Base-by-base conservation (phyloP, 2,329 filamentous ascomycete genomes). In the Fusarium brachygibbosum region DNA sequence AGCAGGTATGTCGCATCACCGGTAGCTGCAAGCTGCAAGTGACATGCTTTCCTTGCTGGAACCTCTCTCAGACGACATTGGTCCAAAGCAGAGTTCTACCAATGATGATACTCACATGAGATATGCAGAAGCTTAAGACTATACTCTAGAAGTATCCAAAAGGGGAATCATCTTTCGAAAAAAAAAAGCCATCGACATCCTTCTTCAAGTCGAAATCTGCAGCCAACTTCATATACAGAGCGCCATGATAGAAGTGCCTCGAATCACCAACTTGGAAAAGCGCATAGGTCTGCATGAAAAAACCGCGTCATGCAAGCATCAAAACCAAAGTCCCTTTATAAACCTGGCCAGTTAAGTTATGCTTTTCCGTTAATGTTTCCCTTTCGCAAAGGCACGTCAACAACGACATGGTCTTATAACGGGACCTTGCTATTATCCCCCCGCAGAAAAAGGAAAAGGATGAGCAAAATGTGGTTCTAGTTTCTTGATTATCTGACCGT, bases 261-360 rank as follows among this genome's bases (percentile, higher is more conserved):
- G 32, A 21, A 45, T 34, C 41, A 38, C 21, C n/a, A 21, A n/a
- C 46, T 17, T 44, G 11, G 21, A 51, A 51, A 23, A 17, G 62
- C 17, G 31, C 52, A 41, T 63, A 23, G 29, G 49, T 17, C 56
- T 50, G 59, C 29, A 46, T 25, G 23, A 50, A 58, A 28, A 40
- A 46, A 59, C 46, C 46, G 48, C 53, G 60, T 59, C 62, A 65
- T 65, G 35, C 45, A 52, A 25, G 19, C 49, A 54, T 35, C 29
- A 16, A 48, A 63, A 65, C 49, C 66, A 68, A 68, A 65, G 66
- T 51, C 48, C 64, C 38, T 45, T 63, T 37, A 29, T 21, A 38
- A 14, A 35, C 34, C 23, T 16, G 32, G 23, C 25, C 13, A 35
- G 17, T 51, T 51, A 40, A 35, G 17, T 51, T 51, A 40, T 29